Evolutionary conservation across 2,329 filamentous ascomycete genomes (phyloP), one percentile per base, ranked within the genome.

Genomic region (Knufia petricola): DNA sequence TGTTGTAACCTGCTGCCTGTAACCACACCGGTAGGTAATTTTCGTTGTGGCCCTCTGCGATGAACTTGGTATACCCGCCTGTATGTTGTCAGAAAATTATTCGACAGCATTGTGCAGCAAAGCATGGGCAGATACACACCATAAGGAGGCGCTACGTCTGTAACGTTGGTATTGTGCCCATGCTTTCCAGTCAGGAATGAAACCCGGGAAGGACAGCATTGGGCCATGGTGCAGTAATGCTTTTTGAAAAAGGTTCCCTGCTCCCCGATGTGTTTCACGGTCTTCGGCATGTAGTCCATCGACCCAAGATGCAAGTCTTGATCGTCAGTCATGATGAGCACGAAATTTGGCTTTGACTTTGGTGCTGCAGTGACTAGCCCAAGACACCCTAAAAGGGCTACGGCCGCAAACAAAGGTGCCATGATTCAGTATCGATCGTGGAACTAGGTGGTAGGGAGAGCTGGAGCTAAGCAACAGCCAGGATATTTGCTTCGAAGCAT

Each of bases 1-100:
- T 85, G 54, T 78, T 76, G 59, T 86, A 86, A 0, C 81, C 82
- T 0, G 75, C 77, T 3, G 75, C 62, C 55, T 85, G 79, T n/a
- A 87, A 64, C 82, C 83, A 87, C 0, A 86, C 61, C 0, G 82
- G 83, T 0, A 87, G 70, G 52, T 82, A 85, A 30, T 81, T 74
- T 1, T 81, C 73, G 50, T 86, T 84, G 51, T 78, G 71, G 0
- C 82, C 82, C 46, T 82, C 71, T 2, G 67, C 66, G 12, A 85
- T 66, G 49, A 86, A 83, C 57, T 85, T 84, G 1, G 78, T 76
- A 56, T 81, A 87, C 3, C 77, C 76, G 17, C 76, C 73, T 8
- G 39, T 12, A 13, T 15, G 28, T 26, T 2, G 23, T 39, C 7
- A 49, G 36, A 28, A 39, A 44, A 31, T 19, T 9, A 4, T 21